A percentile compares a stretch with the other conserved stretches of the same genome.
Conservation (phyloP, 306 rosid genomes). For the Lathyrus tuberosus region DNA sequence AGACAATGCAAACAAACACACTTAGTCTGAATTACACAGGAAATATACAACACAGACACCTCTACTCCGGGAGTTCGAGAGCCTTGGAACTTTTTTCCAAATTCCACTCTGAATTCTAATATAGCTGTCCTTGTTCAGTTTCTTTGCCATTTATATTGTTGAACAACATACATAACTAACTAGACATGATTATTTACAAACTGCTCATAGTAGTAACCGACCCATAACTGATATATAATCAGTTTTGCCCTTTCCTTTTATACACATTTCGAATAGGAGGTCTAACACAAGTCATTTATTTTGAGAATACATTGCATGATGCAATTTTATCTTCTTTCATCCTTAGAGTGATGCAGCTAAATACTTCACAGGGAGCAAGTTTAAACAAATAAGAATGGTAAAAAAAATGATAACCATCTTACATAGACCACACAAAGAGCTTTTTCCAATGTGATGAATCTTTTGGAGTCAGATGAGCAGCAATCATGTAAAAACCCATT, state of each 20-base stretch:
- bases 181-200: too few relatives aligned
- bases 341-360: constrained; percentile 6
- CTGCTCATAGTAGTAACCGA: too few relatives aligned
- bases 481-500: constrained; percentile 73
- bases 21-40: not conserved
- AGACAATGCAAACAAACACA: not conserved
- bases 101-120: too few relatives aligned
- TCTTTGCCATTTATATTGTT: too few relatives aligned
- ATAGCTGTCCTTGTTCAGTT: too few relatives aligned
- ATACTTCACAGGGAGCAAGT: constrained; percentile 29
- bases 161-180: too few relatives aligned
- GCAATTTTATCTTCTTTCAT: constrained; percentile 26
- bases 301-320: constrained; percentile 3
- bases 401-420: constrained; percentile 44
- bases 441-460: constrained; percentile 76
- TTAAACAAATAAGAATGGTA: constrained; percentile 35
- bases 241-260: too few relatives aligned
- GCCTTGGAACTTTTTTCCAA: not conserved
- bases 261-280: too few relatives aligned
- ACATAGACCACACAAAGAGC: constrained; percentile 71
- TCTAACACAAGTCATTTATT: constrained; percentile 23
- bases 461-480: constrained; percentile 76
- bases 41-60: not conserved
- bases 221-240: too few relatives aligned
- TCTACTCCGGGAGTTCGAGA: not conserved